A percentile compares a stretch with the other conserved stretches of the same genome.
phyloP scores from a whole-genome alignment of 176 grass and related monocot genomes.

The Neostapfia colusana region DNA sequence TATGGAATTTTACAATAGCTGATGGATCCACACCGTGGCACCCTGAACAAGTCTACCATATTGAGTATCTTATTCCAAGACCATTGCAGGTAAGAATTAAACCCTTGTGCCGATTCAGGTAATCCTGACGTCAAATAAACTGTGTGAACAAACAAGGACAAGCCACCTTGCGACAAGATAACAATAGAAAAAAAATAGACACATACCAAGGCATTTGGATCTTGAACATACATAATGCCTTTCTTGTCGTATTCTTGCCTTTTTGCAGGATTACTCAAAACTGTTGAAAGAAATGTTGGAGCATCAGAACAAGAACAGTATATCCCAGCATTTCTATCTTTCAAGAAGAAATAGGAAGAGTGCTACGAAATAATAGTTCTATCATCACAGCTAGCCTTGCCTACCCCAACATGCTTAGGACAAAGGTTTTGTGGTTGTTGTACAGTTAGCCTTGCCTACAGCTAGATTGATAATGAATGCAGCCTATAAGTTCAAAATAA shows the following conservation, averaged over 20 bases:
- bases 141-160: neutral
- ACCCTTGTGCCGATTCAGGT: constrained; percentile 88
- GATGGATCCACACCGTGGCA: neutral
- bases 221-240: constrained; percentile 71
- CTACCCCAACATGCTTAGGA: no score
- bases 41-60: constrained; percentile 54
- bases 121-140: constrained; percentile 54
- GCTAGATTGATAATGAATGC: neutral
- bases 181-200: neutral
- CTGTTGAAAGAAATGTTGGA: constrained; percentile 46
- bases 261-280: constrained; percentile 87
- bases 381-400: neutral
- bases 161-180: neutral
- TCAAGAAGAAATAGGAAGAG: neutral
- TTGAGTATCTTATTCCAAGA: constrained; percentile 68
- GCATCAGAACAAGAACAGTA: constrained; percentile 8
- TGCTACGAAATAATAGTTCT: neutral
- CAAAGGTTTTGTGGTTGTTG: no score
- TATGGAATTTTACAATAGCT: constrained; percentile 18
- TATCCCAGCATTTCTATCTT: neutral
- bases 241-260: constrained; percentile 77
- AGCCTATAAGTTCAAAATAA: neutral
- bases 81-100: constrained; percentile 98
- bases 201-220: constrained; percentile 74
- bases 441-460: neutral